Evolutionary conservation across 371 early-diverging fungal genomes (phyloP).

Genomic region (Lichtheimia ramosa): DNA sequence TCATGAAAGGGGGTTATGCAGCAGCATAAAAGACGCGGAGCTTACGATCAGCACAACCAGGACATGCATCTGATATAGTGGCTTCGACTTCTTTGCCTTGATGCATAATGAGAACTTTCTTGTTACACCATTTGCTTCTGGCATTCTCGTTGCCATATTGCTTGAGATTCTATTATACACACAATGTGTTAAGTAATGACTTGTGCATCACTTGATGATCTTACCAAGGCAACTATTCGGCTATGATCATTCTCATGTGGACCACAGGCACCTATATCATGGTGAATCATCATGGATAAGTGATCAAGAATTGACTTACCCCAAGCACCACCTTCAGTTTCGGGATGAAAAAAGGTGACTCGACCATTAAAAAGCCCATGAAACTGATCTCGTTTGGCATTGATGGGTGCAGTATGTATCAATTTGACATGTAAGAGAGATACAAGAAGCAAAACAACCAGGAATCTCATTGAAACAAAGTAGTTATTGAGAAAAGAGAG

Average conservation of each 20-base stretch:
- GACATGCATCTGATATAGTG: slow-evolving; percentile 45
- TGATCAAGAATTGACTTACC: no score
- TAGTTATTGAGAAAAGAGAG: no score
- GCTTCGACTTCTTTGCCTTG: slow-evolving; percentile 23
- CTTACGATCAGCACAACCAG: slow-evolving; percentile 34
- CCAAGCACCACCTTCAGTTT: no score
- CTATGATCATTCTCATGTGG: slow-evolving; percentile 17
- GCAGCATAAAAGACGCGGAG: background rate
- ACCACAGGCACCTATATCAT: slow-evolving; percentile 11
- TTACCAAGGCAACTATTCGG: slow-evolving; percentile 38
- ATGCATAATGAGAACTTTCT: slow-evolving; percentile 32
- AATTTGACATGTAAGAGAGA: no score
- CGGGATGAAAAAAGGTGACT: no score
- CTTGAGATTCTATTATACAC: slow-evolving; percentile 25
- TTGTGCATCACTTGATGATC: background rate
- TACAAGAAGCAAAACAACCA: no score
- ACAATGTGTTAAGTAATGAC: background rate
- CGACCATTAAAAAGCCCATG: no score
- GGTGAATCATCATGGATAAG: no score
- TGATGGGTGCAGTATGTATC: no score
- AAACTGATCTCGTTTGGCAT: no score
- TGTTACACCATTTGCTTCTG: slow-evolving; percentile 44
- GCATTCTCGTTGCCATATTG: slow-evolving; percentile 35
- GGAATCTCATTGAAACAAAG: no score
- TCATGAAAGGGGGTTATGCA: no score